phyloP scores from a whole-genome alignment of 345 rosid species.

The Clarkia xantiana region DNA sequence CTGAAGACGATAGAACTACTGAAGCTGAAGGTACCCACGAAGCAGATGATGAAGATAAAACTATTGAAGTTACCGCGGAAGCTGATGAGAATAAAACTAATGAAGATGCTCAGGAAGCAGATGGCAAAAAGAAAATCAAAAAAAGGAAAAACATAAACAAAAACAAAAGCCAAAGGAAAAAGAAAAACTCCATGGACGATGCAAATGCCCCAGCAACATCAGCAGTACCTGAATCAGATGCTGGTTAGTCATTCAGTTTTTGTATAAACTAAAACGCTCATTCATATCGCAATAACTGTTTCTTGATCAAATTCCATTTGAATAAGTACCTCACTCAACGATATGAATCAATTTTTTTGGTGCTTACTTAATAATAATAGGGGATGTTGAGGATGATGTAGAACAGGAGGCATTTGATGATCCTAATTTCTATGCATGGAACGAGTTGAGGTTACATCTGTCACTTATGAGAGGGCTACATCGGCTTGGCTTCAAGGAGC shows the following conservation, averaged over 20 bases:
- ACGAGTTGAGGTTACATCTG: slow-evolving; percentile 75
- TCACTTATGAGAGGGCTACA: slow-evolving; percentile 56
- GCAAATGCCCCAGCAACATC: background rate
- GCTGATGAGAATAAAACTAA: slow-evolving; percentile 3
- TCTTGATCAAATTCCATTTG: background rate
- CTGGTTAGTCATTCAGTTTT: slow-evolving; percentile 34
- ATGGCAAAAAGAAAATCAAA: slow-evolving; percentile 5
- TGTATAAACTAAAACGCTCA: background rate
- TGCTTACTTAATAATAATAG: slow-evolving; percentile 14
- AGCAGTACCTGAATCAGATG: slow-evolving; percentile 16
- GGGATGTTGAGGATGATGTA: slow-evolving; percentile 17
- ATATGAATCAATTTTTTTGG: slow-evolving; percentile 3
- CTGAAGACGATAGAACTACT: slow-evolving; percentile 8
- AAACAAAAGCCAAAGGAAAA: slow-evolving; percentile 32
- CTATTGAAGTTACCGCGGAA: slow-evolving; percentile 9
- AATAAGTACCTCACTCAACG: background rate
- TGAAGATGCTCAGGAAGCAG: slow-evolving; percentile 2
- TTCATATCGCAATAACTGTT: background rate
- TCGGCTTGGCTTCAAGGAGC: slow-evolving; percentile 75
- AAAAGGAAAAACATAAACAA: slow-evolving; percentile 27
- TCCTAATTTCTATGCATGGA: slow-evolving; percentile 61
- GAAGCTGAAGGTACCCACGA: background rate
- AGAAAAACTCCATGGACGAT: slow-evolving; percentile 23
- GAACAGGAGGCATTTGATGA: slow-evolving; percentile 38
- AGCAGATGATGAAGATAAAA: slow-evolving; percentile 12